These are phyloP conservation scores for Ophiocordyceps robertsii DNA, from an alignment of 2,329 filamentous ascomycete genomes.

Conservation along the genomic window DNA sequence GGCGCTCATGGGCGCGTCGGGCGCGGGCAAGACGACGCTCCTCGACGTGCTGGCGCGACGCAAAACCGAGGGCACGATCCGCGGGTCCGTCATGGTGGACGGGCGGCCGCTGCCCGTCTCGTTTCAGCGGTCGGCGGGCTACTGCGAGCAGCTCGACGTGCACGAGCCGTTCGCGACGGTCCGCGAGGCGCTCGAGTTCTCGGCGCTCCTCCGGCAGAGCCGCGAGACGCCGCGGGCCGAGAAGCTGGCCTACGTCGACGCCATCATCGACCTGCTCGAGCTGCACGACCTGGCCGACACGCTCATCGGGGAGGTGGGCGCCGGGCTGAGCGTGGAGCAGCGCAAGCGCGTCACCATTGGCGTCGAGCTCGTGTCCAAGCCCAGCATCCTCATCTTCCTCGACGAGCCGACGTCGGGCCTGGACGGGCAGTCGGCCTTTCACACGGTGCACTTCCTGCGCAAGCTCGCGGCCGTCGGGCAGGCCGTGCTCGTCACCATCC, in stretches of 20 bases:
- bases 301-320: constrained; percentile 35
- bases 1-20: constrained; percentile 69
- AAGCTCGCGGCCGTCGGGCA: constrained; percentile 55
- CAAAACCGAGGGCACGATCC: constrained; percentile 64
- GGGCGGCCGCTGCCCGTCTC: constrained; percentile 56
- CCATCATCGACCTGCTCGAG: constrained; percentile 55
- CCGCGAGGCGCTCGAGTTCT: constrained; percentile 63
- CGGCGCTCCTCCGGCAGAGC: constrained; percentile 59
- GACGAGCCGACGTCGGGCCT: constrained; percentile 53
- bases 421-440: constrained; percentile 55
- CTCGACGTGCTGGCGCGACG: constrained; percentile 71
- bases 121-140: constrained; percentile 69
- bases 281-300: constrained; percentile 34
- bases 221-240: constrained; percentile 48
- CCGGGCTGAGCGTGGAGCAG: constrained; percentile 37
- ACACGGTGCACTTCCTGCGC: constrained; percentile 50
- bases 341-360: constrained; percentile 45
- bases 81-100: constrained; percentile 64
- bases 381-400: constrained; percentile 44
- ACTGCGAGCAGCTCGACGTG: constrained; percentile 71
- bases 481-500: constrained; percentile 56
- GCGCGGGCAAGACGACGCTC: constrained; percentile 76
- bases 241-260: constrained; percentile 64
- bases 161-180: constrained; percentile 63
- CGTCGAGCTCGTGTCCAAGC: constrained; percentile 48